Evolutionary conservation across 2,329 filamentous ascomycete genomes (phyloP).

Genomic region (Talaromyces sp.): DNA sequence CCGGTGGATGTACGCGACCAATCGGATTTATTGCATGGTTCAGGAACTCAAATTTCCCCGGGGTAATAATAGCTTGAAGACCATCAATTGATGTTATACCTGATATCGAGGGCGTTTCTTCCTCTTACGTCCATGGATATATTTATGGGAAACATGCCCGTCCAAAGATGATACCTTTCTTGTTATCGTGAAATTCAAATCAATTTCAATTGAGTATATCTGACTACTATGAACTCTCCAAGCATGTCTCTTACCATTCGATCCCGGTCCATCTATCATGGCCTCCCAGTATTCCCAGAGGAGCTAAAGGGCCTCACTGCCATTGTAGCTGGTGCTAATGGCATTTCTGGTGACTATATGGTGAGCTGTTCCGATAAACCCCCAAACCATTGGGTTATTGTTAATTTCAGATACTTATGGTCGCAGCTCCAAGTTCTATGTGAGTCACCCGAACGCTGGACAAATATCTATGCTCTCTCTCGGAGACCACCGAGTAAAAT

Average conservation of each 20-base stretch:
- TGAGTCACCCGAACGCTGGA: background rate
- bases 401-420: background rate
- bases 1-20: background rate
- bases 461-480: background rate
- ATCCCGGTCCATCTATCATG: conserved; percentile 42
- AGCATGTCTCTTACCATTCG: background rate
- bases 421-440: background rate
- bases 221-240: background rate
- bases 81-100: background rate
- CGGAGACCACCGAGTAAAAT: background rate
- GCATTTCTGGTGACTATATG: conserved; percentile 12
- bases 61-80: background rate
- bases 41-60: background rate
- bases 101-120: background rate
- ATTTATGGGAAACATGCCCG: background rate
- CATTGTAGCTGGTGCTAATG: conserved; percentile 12
- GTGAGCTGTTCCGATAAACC: background rate
- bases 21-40: background rate
- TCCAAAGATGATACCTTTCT: background rate
- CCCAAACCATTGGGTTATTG: background rate
- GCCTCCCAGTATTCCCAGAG: conserved; percentile 10
- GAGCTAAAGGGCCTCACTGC: conserved; percentile 11
- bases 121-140: background rate
- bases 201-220: background rate
- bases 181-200: background rate